Percentiles rank a stretch among this genome's conserved stretches.
phyloP scores from a whole-genome alignment of 2,329 filamentous ascomycete species.

The Penicillium brasilianum region DNA sequence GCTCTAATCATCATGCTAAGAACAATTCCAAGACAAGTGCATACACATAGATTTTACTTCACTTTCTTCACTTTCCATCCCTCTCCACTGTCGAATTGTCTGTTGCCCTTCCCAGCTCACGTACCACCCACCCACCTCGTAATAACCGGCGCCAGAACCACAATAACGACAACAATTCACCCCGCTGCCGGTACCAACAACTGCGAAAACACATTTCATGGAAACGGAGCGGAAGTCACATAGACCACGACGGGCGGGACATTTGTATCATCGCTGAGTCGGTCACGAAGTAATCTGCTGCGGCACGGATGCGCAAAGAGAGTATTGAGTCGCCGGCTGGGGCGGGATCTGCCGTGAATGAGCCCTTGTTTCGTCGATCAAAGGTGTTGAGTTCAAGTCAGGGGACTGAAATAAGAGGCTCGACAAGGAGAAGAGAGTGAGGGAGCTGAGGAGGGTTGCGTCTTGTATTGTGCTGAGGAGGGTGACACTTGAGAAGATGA shows the following conservation, averaged over 20 bases:
- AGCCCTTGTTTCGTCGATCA: too few relatives aligned
- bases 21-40: not conserved
- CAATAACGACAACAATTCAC: conserved; percentile 71
- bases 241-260: conserved; percentile 79
- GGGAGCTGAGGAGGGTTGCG: conserved; percentile 66
- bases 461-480: conserved; percentile 66
- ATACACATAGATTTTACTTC: conserved; percentile 13
- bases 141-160: conserved; percentile 57
- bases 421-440: conserved; percentile 65
- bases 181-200: conserved; percentile 74
- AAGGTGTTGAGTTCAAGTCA: too few relatives aligned
- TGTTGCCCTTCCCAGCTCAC: conserved; percentile 34
- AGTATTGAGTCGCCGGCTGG: conserved; percentile 58
- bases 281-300: conserved; percentile 83
- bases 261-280: conserved; percentile 74
- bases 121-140: conserved; percentile 33
- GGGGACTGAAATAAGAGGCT: conserved; percentile 49
- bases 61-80: conserved; percentile 28
- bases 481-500: conserved; percentile 70
- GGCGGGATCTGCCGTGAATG: conserved; percentile 16
- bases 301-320: conserved; percentile 74
- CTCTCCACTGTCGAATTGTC: conserved; percentile 25
- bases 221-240: conserved; percentile 81
- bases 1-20: not conserved
- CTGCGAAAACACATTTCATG: conserved; percentile 77